Base-by-base conservation (phyloP, 345 rosid species). In the Hypericum perforatum region DNA sequence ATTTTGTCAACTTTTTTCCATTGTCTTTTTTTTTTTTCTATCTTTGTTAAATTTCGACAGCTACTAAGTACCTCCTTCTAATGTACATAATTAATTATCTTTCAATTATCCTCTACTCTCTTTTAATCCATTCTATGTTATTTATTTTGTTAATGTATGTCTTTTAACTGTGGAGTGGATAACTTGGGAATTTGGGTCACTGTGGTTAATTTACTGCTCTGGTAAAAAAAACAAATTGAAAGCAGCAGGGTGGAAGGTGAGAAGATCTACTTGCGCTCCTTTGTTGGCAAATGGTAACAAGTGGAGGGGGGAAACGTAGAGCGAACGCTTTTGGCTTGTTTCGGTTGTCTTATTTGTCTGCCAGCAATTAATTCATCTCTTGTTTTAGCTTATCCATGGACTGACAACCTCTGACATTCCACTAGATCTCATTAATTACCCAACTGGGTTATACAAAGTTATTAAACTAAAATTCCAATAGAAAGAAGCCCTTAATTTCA, bases 361-460 rank as follows among this genome's bases (percentile, higher is more conserved):
- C 32, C 32, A 16, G 16, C 65, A 62, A 53, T 58, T 37, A 44
- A 51, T 45, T 54, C 37, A 54, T 40, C 37, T 53, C 5, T 42
- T 56, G 16, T 37, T 22, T 22, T 61, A 22, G 51, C 64, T 62
- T 59, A 53, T 67, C 71, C 41, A 36, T 32, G 38, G 51, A 29
- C 79, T 74, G 75, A 50, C 64, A 55, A 5, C 32, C 0, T 58
- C 73, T 74, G 77, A 78, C 76, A 78, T 70, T 69, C 75, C 76
- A 59, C 75, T 67, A 69, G 68, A 74, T 72, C 55, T 69, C 59
- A 45, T 51, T 54, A 44, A 55, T 45, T 53, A 53, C 7, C 45
- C 54, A 49, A 22, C 32, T 22, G 32, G 32, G 32, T 22, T 22
- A 22, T 4, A 22, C 32, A 22, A 22, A 22, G 32, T 1, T 1